Conservation (phyloP, 2,329 filamentous ascomycete genomes). For the Alternaria tenuissima region DNA sequence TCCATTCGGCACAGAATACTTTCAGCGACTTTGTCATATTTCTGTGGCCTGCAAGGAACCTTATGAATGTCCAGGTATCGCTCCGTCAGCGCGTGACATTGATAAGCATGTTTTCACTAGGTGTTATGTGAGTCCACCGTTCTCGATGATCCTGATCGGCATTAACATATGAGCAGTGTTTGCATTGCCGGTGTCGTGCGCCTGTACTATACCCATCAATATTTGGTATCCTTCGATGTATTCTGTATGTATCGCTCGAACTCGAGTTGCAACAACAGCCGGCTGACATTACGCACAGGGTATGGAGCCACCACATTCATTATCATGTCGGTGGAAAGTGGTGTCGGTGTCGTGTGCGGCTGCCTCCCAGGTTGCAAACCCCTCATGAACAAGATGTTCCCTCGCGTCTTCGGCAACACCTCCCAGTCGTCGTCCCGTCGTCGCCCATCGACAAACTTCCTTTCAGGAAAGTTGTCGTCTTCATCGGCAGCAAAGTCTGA, state of each 20-base stretch:
- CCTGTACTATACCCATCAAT: slow-evolving; percentile 39
- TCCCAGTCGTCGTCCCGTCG: slow-evolving; percentile 17
- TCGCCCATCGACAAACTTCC: slow-evolving; percentile 9
- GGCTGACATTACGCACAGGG: slow-evolving; percentile 18
- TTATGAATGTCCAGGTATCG: slow-evolving; percentile 38
- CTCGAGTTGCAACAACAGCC: not conserved
- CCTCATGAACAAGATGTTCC: slow-evolving; percentile 37
- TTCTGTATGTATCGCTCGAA: slow-evolving; percentile 31
- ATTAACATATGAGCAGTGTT: slow-evolving; percentile 36
- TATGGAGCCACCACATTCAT: slow-evolving; percentile 39
- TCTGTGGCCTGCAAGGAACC: slow-evolving; percentile 43
- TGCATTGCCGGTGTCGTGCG: slow-evolving; percentile 43
- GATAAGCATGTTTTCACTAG: slow-evolving; percentile 41
- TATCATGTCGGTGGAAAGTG: slow-evolving; percentile 39
- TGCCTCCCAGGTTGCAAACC: slow-evolving; percentile 47
- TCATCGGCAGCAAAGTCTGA: slow-evolving; percentile 4
- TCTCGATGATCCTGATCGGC: slow-evolving; percentile 13
- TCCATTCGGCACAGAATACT: slow-evolving; percentile 33
- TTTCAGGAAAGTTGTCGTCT: not conserved
- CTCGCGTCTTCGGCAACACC: slow-evolving; percentile 33
- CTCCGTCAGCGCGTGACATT: slow-evolving; percentile 39
- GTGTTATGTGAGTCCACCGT: slow-evolving; percentile 30
- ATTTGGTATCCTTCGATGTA: slow-evolving; percentile 36
- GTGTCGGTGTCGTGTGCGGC: slow-evolving; percentile 43
- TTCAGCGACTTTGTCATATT: slow-evolving; percentile 45